These are phyloP conservation scores for Sclerotinia glacialis DNA, from an alignment of 2,329 filamentous ascomycete genomes.

Conservation along the genomic window DNA sequence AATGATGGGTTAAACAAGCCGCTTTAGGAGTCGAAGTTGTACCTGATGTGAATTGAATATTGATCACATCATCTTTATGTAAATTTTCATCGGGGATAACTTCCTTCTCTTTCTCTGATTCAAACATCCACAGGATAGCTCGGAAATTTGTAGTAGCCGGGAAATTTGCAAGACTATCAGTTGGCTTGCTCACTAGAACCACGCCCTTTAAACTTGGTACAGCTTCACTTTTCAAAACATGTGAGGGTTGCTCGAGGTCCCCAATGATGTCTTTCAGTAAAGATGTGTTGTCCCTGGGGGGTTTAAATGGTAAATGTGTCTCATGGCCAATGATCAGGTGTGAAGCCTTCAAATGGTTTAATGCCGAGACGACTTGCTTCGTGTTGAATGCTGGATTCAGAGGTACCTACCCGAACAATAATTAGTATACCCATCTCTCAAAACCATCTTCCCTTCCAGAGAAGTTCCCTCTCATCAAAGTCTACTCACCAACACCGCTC, in stretches of 20 bases:
- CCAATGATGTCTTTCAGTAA: constrained; percentile 53
- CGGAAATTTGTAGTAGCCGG: constrained; percentile 44
- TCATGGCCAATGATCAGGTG: constrained; percentile 84
- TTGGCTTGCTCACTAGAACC: constrained; percentile 76
- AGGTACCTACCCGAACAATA: constrained; percentile 56
- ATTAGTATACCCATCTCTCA: background rate
- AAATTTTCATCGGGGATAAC: constrained; percentile 49
- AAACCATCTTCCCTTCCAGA: background rate
- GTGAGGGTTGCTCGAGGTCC: constrained; percentile 37
- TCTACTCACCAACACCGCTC: constrained; percentile 70
- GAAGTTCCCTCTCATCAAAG: background rate
- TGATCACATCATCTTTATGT: constrained; percentile 69
- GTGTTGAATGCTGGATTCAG: constrained; percentile 87
- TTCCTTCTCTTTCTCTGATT: constrained; percentile 34
- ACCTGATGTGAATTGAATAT: constrained; percentile 97
- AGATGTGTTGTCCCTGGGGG: constrained; percentile 57
- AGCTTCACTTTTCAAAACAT: constrained; percentile 44
- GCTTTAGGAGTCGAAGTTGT: constrained; percentile 90
- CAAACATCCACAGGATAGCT: constrained; percentile 29
- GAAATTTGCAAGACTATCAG: constrained; percentile 36
- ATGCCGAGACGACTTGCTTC: constrained; percentile 71
- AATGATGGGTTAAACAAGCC: constrained; percentile 78
- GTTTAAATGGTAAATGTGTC: constrained; percentile 74
- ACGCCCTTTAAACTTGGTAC: constrained; percentile 70
- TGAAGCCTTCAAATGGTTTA: constrained; percentile 69